Evolutionary conservation across 805 yeast genomes (phyloP), one percentile per base, ranked within the genome.

Genomic region (Zygosaccharomyces gambellarensis): DNA sequence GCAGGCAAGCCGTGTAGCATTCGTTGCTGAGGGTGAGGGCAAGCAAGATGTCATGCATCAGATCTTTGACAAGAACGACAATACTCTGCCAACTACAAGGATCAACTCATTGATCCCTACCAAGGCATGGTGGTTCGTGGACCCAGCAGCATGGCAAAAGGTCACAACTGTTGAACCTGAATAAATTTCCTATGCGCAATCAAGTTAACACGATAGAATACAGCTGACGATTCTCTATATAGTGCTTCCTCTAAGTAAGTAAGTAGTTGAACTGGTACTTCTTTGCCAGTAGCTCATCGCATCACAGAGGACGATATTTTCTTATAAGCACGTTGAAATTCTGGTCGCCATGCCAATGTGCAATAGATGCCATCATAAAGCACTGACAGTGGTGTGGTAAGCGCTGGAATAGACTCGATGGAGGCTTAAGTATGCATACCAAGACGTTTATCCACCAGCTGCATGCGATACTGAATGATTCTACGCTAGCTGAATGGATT

Each of bases 21-120:
- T 90, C 69, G 90, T 89, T 42, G 96, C 96, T 12, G 90, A 87
- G 65, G 97, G 97, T 50, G 83, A 85, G 9, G 83, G 86, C 31
- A 90, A 90, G 71, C 87, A 89, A 19, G 76, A 81, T 0, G 75
- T 87, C 41, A 74, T 90, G 64, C 79, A 78, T 60, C 76, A 84
- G 56, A 83, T 90, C 45, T 90, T 90, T 68, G 79, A 73, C 48
- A 66, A 74, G 47, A 71, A 72, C 45, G 61, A 71, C 50, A 59
- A 71, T 17, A 65, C 65, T 10, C 74, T 86, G 55, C 98, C 98
- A 28, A 78, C 88, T 49, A 85, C 82, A 53, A 71, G 83, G 53
- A 95, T 90, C 51, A 89, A 85, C 63, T 77, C 77, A 12, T 64
- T 81, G 40, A 70, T 68, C 44, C 68, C 69, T 45, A 75, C 72